These are phyloP conservation scores for Pneumocystis jirovecii DNA, from an alignment of 1,139 yeast species.

Conservation along the genomic window DNA sequence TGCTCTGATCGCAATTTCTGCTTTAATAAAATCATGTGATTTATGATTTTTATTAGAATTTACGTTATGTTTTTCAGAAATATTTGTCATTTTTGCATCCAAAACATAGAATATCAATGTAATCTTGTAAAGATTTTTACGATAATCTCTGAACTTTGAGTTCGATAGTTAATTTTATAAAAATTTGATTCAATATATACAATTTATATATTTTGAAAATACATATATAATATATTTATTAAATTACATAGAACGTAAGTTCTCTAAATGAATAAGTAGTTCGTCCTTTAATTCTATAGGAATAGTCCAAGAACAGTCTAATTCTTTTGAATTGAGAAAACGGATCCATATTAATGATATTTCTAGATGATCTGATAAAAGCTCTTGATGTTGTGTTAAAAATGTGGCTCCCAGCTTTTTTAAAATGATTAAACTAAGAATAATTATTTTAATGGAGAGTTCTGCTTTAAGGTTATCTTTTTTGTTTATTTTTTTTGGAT, in stretches of 20 bases:
- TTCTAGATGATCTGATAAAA: neutral
- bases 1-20: slow-evolving; percentile 13
- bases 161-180: neutral
- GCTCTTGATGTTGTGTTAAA: neutral
- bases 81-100: neutral
- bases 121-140: neutral
- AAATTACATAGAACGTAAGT: neutral
- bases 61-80: neutral
- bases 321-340: neutral
- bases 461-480: neutral
- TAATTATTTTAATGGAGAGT: neutral
- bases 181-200: neutral
- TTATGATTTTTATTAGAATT: neutral
- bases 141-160: neutral
- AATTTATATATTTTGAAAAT: neutral
- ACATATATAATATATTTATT: neutral
- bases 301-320: neutral
- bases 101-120: neutral
- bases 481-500: neutral
- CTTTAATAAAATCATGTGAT: slow-evolving; percentile 8
- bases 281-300: neutral
- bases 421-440: neutral
- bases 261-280: neutral
- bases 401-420: neutral
- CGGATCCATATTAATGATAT: neutral